phyloP scores from a whole-genome alignment of 441 rosid species.

The Gossypium schwendimanii region DNA sequence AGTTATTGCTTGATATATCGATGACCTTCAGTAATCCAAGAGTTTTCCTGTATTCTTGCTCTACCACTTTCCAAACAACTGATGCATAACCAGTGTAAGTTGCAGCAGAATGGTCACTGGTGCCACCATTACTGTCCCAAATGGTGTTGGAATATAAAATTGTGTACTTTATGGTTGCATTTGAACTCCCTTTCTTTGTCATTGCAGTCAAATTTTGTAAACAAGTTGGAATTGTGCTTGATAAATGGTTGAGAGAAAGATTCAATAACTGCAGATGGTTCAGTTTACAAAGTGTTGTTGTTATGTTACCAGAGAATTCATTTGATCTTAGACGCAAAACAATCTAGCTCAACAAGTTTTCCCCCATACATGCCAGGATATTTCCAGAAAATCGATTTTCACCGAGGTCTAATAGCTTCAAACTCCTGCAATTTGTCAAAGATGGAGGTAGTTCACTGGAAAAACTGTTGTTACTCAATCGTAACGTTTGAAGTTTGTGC shows the following conservation, averaged over 20 bases:
- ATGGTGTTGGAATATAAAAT: not conserved
- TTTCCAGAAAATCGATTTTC: constrained; percentile 20
- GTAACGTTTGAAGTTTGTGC: not conserved
- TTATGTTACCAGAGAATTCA: constrained; percentile 13
- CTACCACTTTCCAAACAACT: constrained; percentile 9
- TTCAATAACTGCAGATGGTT: not conserved
- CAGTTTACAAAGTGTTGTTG: constrained; percentile 7
- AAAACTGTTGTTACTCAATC: not conserved
- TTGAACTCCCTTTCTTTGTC: not conserved
- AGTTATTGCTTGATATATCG: constrained; percentile 12
- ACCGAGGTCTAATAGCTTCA: constrained; percentile 16
- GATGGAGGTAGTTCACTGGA: constrained; percentile 22
- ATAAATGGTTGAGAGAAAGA: not conserved
- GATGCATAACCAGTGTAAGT: not conserved
- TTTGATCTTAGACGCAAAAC: constrained; percentile 18
- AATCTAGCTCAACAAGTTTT: not conserved
- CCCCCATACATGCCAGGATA: constrained; percentile 22
- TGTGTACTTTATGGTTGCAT: not conserved
- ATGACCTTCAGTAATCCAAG: not conserved
- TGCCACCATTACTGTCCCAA: not conserved
- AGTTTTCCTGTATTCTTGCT: not conserved
- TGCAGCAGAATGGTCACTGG: too few species aligned
- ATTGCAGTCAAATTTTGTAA: constrained; percentile 11
- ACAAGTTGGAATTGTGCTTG: constrained; percentile 7
- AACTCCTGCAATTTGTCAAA: constrained; percentile 10